These are phyloP conservation scores for Neurospora discreta DNA, from an alignment of 495 filamentous ascomycete genomes.

Conservation along the genomic window DNA sequence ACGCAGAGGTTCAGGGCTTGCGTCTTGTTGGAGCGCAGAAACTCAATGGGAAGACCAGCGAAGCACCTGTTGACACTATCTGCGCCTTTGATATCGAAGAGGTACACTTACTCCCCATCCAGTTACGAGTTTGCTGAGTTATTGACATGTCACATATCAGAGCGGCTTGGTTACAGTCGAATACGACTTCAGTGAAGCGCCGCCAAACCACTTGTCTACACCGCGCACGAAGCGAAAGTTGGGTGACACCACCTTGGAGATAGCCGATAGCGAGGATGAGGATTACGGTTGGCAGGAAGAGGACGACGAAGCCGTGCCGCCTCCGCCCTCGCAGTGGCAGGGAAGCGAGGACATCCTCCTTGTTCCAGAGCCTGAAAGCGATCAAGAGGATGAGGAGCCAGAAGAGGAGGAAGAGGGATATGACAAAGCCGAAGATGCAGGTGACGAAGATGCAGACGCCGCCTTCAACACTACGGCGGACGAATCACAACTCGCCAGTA, in stretches of 20 bases:
- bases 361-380: slow-evolving; percentile 15
- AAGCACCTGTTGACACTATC: slow-evolving; percentile 16
- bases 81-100: slow-evolving; percentile 29
- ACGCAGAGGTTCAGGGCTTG: slow-evolving; percentile 16
- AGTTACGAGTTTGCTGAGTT: slow-evolving; percentile 10
- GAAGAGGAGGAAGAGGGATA: background rate
- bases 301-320: slow-evolving; percentile 33
- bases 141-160: slow-evolving; percentile 6
- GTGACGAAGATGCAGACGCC: background rate
- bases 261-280: slow-evolving; percentile 40
- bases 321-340: slow-evolving; percentile 40
- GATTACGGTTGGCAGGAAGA: slow-evolving; percentile 42
- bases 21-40: slow-evolving; percentile 36
- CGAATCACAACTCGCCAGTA: background rate
- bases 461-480: background rate
- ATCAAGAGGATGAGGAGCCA: slow-evolving; percentile 12
- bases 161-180: slow-evolving; percentile 16
- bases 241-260: slow-evolving; percentile 31
- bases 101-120: slow-evolving; percentile 18
- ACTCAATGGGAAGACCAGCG: slow-evolving; percentile 25
- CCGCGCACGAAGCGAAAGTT: slow-evolving; percentile 33
- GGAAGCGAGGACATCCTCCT: slow-evolving; percentile 41
- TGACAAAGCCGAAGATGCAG: background rate
- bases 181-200: slow-evolving; percentile 13
- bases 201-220: slow-evolving; percentile 17